A percentile compares a stretch with the other conserved stretches of the same genome.
These are phyloP conservation scores for Epichloe coenophiala DNA, from an alignment of 2,329 filamentous ascomycete species.

Conservation along the genomic window DNA sequence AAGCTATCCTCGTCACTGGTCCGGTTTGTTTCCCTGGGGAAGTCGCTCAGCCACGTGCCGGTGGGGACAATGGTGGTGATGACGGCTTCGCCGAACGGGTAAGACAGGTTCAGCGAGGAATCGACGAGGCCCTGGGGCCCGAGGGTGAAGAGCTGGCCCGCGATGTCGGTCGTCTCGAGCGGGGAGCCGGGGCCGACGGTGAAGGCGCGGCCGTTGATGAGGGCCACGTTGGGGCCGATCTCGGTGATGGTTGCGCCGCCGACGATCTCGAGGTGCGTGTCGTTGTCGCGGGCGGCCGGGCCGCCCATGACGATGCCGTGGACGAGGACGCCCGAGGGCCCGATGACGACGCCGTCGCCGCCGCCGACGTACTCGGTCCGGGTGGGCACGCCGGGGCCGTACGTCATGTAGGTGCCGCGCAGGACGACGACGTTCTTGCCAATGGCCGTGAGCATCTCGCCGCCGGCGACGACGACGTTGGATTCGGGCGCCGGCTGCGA, in stretches of 20 bases:
- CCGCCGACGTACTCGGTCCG: conserved; percentile 32
- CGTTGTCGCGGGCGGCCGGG: conserved; percentile 17
- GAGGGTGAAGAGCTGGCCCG: conserved; percentile 36
- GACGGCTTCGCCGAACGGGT: conserved; percentile 31
- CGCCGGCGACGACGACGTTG: conserved; percentile 33
- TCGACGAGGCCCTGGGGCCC: conserved; percentile 34
- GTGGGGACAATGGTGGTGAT: conserved; percentile 27
- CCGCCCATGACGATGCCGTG: conserved; percentile 31
- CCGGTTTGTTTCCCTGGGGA: conserved; percentile 16
- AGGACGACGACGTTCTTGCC: conserved; percentile 28
- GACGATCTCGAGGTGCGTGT: conserved; percentile 31
- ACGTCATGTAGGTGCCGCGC: conserved; percentile 30
- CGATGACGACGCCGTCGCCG: conserved; percentile 34
- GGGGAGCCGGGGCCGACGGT: conserved; percentile 32
- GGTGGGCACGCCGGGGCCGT: conserved; percentile 22
- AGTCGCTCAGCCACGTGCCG: conserved; percentile 10
- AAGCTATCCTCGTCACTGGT: conserved; percentile 11
- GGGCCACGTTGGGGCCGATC: conserved; percentile 31
- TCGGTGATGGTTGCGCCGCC: conserved; percentile 40
- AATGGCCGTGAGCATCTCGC: conserved; percentile 31
- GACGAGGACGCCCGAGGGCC: conserved; percentile 28
- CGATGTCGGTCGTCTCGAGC: conserved; percentile 31
- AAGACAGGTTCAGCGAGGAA: conserved; percentile 29
- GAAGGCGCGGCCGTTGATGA: conserved; percentile 37
- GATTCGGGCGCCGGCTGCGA: conserved; percentile 20